Evolutionary conservation across 108 stramenopile species (phyloP).

Genomic region (Stephanodiscus triporus): DNA sequence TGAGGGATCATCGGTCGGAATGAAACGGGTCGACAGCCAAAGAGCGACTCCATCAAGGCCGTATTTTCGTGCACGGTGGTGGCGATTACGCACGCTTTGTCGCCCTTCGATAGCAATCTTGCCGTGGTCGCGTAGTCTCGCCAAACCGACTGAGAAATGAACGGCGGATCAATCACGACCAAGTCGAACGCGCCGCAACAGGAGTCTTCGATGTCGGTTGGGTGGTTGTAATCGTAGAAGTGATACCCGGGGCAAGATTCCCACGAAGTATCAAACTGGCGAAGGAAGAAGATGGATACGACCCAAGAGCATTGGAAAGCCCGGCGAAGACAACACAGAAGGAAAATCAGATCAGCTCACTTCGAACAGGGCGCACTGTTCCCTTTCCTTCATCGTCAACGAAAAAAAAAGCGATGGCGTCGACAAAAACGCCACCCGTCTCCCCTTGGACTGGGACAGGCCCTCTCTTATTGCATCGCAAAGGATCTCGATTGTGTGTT

Average conservation of each 20-base stretch:
- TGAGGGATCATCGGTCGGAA: conserved; percentile 57
- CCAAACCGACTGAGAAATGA: conserved; percentile 83
- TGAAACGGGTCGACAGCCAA: conserved; percentile 29
- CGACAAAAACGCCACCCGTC: conserved; percentile 65
- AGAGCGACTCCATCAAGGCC: conserved; percentile 44
- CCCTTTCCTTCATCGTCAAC: conserved; percentile 36
- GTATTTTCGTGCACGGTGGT: conserved; percentile 57
- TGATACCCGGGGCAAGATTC: conserved; percentile 57
- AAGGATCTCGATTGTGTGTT: conserved; percentile 56
- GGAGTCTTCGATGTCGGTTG: conserved; percentile 43
- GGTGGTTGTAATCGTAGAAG: conserved; percentile 70
- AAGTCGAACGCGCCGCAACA: conserved; percentile 56
- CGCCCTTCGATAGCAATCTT: conserved; percentile 31
- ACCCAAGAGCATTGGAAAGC: neutral
- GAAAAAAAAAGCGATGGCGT: conserved; percentile 78
- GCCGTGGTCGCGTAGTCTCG: conserved; percentile 62
- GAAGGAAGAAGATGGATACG: neutral
- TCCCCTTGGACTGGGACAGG: conserved; percentile 11
- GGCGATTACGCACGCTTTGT: conserved; percentile 35
- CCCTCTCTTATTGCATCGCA: conserved; percentile 45
- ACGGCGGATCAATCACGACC: conserved; percentile 84
- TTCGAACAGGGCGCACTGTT: conserved; percentile 62
- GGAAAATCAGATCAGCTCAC: conserved; percentile 37
- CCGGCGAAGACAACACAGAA: neutral
- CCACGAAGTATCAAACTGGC: conserved; percentile 58